Evolutionary conservation across 2,329 filamentous ascomycete genomes (phyloP).

Genomic region (Fusarium hainanense): DNA sequence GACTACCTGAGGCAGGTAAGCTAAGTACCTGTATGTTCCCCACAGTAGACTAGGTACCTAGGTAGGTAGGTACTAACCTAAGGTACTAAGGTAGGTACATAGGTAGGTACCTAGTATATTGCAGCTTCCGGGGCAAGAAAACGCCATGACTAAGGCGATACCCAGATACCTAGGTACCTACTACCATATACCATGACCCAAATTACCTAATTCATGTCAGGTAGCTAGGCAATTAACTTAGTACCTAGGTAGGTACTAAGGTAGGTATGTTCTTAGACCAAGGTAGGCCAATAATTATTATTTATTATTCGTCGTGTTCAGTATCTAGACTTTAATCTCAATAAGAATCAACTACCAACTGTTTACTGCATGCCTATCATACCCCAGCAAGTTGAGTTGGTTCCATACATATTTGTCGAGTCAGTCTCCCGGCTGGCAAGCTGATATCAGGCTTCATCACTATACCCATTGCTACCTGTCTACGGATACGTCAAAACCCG

Average conservation of each 20-base stretch:
- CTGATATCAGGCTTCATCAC: neutral
- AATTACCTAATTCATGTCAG: neutral
- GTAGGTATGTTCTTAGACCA: neutral
- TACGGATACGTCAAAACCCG: conserved; percentile 71
- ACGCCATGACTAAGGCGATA: too few species aligned
- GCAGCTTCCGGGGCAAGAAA: too few species aligned
- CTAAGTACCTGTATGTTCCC: neutral
- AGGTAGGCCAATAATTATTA: neutral
- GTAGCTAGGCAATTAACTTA: neutral
- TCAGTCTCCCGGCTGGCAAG: neutral
- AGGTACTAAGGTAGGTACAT: too few species aligned
- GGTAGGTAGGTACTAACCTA: too few species aligned
- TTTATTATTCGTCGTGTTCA: neutral
- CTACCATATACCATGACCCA: neutral
- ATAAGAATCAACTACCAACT: neutral
- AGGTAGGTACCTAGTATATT: too few species aligned
- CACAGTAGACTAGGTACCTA: neutral
- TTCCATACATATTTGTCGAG: neutral
- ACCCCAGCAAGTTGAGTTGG: neutral
- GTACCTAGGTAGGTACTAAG: too few species aligned
- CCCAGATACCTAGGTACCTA: too few species aligned
- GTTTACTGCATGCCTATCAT: neutral
- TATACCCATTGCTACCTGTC: neutral
- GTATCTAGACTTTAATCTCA: neutral
- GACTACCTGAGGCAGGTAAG: neutral